A percentile compares a stretch with the other conserved stretches of the same genome.
These are phyloP conservation scores for Colletotrichum karsti DNA, from an alignment of 2,329 filamentous ascomycete genomes.

Conservation along the genomic window DNA sequence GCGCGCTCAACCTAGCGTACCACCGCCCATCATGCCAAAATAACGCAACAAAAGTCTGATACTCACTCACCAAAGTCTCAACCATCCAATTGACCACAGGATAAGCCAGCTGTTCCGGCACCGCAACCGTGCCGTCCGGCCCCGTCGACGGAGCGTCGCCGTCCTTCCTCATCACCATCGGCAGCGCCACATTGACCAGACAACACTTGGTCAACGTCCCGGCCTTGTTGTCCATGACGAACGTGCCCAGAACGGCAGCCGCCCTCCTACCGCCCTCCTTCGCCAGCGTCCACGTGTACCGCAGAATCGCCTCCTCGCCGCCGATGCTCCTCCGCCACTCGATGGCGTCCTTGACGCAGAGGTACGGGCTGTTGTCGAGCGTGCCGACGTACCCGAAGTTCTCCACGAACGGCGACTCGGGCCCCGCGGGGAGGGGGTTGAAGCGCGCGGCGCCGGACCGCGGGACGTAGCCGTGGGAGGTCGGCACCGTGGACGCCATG, in stretches of 20 bases:
- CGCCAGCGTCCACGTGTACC: slow-evolving; percentile 71
- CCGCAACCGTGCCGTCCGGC: slow-evolving; percentile 32
- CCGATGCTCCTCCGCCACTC: slow-evolving; percentile 74
- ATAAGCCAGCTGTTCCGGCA: slow-evolving; percentile 40
- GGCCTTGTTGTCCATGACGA: slow-evolving; percentile 73
- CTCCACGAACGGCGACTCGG: slow-evolving; percentile 68
- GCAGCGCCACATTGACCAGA: slow-evolving; percentile 79
- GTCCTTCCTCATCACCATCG: slow-evolving; percentile 55
- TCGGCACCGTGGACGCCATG: slow-evolving; percentile 79
- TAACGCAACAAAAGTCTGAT: slow-evolving; percentile 76
- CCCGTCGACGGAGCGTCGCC: slow-evolving; percentile 31
- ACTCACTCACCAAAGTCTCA: slow-evolving; percentile 61
- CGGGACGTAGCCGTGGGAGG: slow-evolving; percentile 79
- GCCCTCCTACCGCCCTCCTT: slow-evolving; percentile 68
- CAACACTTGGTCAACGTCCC: slow-evolving; percentile 71
- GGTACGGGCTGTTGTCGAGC: slow-evolving; percentile 74
- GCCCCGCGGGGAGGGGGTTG: slow-evolving; percentile 51
- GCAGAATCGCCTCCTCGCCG: slow-evolving; percentile 75
- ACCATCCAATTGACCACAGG: slow-evolving; percentile 67
- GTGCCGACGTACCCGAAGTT: slow-evolving; percentile 85
- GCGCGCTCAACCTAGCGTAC: slow-evolving; percentile 80
- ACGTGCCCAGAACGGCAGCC: slow-evolving; percentile 72
- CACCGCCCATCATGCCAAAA: slow-evolving; percentile 67
- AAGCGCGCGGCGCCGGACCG: slow-evolving; percentile 34
- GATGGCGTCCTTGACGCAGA: slow-evolving; percentile 77